Base-by-base conservation (phyloP, 75 land plant genomes). In the Pinus taeda region DNA sequence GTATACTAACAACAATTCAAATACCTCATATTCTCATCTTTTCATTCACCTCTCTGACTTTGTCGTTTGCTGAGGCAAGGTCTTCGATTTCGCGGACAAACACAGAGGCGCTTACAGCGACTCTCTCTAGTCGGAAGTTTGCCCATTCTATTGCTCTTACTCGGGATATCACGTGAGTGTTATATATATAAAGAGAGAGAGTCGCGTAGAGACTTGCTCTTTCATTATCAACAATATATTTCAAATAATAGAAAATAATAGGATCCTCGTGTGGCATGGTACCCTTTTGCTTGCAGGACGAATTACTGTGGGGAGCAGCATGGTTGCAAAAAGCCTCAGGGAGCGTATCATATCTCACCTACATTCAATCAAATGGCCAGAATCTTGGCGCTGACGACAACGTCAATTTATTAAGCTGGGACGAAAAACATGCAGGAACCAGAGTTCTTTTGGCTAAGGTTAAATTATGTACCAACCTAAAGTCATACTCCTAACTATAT, bases 81-180 rank as follows among this genome's bases (percentile, higher is more conserved):
- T 78, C 11, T 79, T 79, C 15, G 78, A 76, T 4, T 75, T 75
- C 55, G 81, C 76, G 3, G 81, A 86, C 65, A 78, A 61, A 57
- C 71, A 80, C 20, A 83, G 88, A 72, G 88, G 88, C 15, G 74
- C 63, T 57, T 86, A 86, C 61, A 86, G 88, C 56, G 82, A 84
- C 57, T 57, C 74, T 3, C 76, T 86, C 74, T 5, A 70, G 2
- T 56, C 79, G 39, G 87, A 71, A 18, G 87, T 84, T 33, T 82
- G 86, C 65, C 88, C 88, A 20, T 86, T 84, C 74, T 86, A 86
- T 76, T 79, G 85, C 58, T 84, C 86, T 29, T 86, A 86, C 77
- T 86, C 88, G 7, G 87, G 88, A 29, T 86, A 74, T 74, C 62
- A 81, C 45, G 87, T 85, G 69, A 39, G 70, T n/a, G n/a, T n/a